Evolutionary conservation across 345 rosid species (phyloP), one percentile per base, ranked within the genome.

Genomic region (Salix udensis): DNA sequence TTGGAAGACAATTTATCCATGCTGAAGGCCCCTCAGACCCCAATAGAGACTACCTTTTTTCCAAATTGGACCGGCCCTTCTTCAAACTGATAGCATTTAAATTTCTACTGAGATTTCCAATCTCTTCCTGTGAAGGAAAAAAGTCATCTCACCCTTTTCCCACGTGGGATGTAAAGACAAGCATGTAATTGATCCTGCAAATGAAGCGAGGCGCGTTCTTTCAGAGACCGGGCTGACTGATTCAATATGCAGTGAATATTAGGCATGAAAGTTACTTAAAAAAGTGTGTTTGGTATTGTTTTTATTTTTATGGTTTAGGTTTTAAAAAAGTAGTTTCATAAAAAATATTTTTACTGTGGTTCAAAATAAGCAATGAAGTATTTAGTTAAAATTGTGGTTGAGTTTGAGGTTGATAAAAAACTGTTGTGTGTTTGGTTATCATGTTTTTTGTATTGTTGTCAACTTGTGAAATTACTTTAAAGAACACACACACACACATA

Each of bases 21-120:
- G 93, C 97, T 4, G 71, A 87, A 88, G 98, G 98, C 66, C 98
- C 36, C 36, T 95, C 98, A 19, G 98, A 97, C 73, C 96, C 98
- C 58, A 91, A 91, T 87, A 90, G 95, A 88, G 97, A 91, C 73
- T 91, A 89, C 76, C 90, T 93, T 69, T 69, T 34, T 90, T 93
- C 84, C 87, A 90, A 26, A 91, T 95, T 34, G 97, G 91, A 83
- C 75, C 67, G 42, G 93, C 96, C 76, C 95, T 95, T 34, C 78
- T 77, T 68, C 78, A 90, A 81, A 77, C 88, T 23, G 96, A 96
- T 90, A 75, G 8, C 60, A 85, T 67, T 0, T 55, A 18, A 36
- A 37, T 16, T 30, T 65, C 6, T 10, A 23, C 75, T 26, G 8
- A 6, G 19, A 70, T 58, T 71, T 10, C 21, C 6, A 14, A 36